Percentiles rank a stretch among this genome's conserved stretches.
Conservation (phyloP, 2,329 filamentous ascomycete species). For the Colletotrichum chrysophilum region DNA sequence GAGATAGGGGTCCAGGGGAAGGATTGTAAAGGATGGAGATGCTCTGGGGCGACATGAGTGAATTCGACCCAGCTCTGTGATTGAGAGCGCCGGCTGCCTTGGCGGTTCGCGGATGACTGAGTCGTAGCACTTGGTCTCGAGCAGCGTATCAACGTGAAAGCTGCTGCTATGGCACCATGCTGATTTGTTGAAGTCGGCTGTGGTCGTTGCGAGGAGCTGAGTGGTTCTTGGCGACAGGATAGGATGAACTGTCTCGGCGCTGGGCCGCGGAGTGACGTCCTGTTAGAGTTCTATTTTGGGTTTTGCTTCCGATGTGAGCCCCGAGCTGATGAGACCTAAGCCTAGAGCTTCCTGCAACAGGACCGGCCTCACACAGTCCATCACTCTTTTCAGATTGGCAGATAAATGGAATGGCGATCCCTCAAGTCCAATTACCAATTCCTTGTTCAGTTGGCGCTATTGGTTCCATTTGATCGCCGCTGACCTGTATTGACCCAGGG, state of each 20-base stretch:
- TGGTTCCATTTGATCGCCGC: not conserved
- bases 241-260: not conserved
- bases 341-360: not conserved
- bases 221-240: not conserved
- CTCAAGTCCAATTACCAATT: too few relatives aligned
- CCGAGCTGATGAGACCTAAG: not conserved
- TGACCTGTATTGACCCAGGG: not conserved
- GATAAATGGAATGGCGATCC: not conserved
- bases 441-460: not conserved
- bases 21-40: not conserved
- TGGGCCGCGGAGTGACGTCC: not conserved
- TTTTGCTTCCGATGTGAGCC: not conserved
- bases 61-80: not conserved
- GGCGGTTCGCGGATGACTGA: not conserved
- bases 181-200: not conserved
- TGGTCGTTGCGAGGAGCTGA: not conserved
- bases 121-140: not conserved
- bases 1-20: not conserved
- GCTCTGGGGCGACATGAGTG: not conserved
- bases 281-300: not conserved
- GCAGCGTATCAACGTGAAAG: not conserved
- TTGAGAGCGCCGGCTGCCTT: not conserved
- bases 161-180: not conserved
- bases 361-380: accelerated
- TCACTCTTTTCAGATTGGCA: not conserved